These are phyloP conservation scores for Areca catechu DNA, from an alignment of 176 grass and related monocot species.

Conservation along the genomic window DNA sequence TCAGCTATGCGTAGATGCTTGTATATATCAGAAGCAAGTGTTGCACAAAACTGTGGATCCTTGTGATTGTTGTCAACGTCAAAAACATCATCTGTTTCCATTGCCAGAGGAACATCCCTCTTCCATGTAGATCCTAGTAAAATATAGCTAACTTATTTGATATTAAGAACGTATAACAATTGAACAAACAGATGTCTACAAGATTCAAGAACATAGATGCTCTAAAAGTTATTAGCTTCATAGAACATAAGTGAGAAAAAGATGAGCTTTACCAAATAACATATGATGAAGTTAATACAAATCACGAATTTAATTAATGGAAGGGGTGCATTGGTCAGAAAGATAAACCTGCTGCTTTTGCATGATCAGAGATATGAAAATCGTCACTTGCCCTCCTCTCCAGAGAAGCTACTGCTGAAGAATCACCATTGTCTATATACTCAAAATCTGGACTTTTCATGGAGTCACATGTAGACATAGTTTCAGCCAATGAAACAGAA, in stretches of 20 bases:
- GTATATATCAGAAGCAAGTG: constrained; percentile 92
- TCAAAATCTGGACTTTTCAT: constrained; percentile 95
- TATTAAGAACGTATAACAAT: not conserved
- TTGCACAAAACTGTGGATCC: constrained; percentile 79
- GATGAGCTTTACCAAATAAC: no score
- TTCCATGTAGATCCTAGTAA: constrained; percentile 45
- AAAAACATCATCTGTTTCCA: constrained; percentile 53
- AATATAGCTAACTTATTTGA: not conserved
- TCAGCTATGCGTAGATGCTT: constrained; percentile 80
- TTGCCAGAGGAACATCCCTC: constrained; percentile 34
- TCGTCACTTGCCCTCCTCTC: constrained; percentile 65
- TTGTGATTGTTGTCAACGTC: constrained; percentile 52
- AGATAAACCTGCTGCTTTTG: constrained; percentile 42
- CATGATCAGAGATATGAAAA: constrained; percentile 60
- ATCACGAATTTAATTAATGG: no score
- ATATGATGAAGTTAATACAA: no score
- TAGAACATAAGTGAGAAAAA: no score
- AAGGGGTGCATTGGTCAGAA: no score
- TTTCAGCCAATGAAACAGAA: constrained; percentile 61
- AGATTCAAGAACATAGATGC: no score
- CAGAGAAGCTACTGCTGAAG: constrained; percentile 52
- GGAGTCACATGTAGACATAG: constrained; percentile 90
- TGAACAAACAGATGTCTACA: no score
- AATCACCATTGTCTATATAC: constrained; percentile 82
- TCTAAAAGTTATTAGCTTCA: no score